Conservation (phyloP, 805 yeast species). For the Pichia sporocuriosa region DNA sequence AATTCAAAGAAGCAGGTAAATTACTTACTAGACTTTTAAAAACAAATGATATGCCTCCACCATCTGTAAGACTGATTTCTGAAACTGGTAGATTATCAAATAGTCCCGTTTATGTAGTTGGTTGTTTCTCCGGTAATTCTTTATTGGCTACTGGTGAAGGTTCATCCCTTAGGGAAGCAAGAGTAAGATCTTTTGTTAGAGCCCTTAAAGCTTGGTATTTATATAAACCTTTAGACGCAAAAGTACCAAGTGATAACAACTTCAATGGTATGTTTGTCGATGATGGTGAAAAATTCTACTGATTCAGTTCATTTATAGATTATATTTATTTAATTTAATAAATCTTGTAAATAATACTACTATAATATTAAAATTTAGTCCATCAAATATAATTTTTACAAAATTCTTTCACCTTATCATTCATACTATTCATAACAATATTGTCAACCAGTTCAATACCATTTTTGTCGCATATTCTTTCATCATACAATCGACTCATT, state of each 20-base stretch:
- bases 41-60: slow-evolving; percentile 65
- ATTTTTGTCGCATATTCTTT: slow-evolving; percentile 1
- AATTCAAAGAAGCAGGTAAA: slow-evolving; percentile 78
- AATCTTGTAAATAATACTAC: too few species aligned
- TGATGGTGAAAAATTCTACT: slow-evolving; percentile 31
- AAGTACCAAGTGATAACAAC: slow-evolving; percentile 53
- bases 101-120: slow-evolving; percentile 84
- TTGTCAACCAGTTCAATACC: slow-evolving; percentile 13
- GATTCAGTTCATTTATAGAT: neutral
- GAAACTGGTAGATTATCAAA: slow-evolving; percentile 88
- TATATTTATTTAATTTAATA: neutral
- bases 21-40: slow-evolving; percentile 73
- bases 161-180: slow-evolving; percentile 81
- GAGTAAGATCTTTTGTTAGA: slow-evolving; percentile 84
- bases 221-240: slow-evolving; percentile 67
- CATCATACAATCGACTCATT: slow-evolving; percentile 5
- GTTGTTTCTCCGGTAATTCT: slow-evolving; percentile 77
- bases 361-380: too few species aligned
- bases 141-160: slow-evolving; percentile 95
- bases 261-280: slow-evolving; percentile 33
- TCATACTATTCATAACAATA: slow-evolving; percentile 7
- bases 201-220: slow-evolving; percentile 90
- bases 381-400: neutral
- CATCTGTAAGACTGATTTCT: slow-evolving; percentile 76
- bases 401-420: neutral